Evolutionary conservation across 2,329 filamentous ascomycete species (phyloP), one percentile per base, ranked within the genome.

Genomic region (Botrytis galanthina): DNA sequence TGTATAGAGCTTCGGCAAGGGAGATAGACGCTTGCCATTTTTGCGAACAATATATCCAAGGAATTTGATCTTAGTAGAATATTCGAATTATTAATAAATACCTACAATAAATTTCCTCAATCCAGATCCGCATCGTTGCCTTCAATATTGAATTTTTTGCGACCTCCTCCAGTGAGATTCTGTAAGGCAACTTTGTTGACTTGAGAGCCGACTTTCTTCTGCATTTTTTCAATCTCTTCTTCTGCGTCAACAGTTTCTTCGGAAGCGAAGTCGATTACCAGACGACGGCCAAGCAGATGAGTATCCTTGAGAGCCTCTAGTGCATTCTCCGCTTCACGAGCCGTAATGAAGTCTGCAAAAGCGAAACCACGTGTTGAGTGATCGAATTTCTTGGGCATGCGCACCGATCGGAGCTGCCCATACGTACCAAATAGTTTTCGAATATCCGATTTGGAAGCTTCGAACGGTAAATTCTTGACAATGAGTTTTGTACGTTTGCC

Each of bases 401-500:
- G 93, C 75, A 99, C 93, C 71, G 94, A 95, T 80, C 94, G 92
- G 76, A 99, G 89, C 82, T 97, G 92, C 63, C 96, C 97, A 83
- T 98, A 98, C 51, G 93, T 91, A 75, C 93, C 90, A 81, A 98
- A 95, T 60, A 98, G 87, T 71, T 92, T 87, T 76, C 93, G 90
- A 74, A 99, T 88, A 81, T 99, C 96, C 83, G 97, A 96, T 86
- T 97, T 98, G 71, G 91, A 92, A 67, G 93, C 92, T 85, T 98
- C 94, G 85, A 99, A 99, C 32, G 96, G 95, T 83, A 99, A 85
- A 85, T 99, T 99, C 87, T 98, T 99, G 85, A 99, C 92, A 83
- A 98, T 91, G 80, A 99, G 92, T 87, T 98, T 98, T 66, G 95
- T 98, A 77, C 90, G 89, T 81, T 91, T 89, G 26, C 88, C 88